Evolutionary conservation across 1,284 basidiomycete genomes (phyloP), one percentile per base, ranked within the genome.

Genomic region (Melanopsichium pennsylvanicum): DNA sequence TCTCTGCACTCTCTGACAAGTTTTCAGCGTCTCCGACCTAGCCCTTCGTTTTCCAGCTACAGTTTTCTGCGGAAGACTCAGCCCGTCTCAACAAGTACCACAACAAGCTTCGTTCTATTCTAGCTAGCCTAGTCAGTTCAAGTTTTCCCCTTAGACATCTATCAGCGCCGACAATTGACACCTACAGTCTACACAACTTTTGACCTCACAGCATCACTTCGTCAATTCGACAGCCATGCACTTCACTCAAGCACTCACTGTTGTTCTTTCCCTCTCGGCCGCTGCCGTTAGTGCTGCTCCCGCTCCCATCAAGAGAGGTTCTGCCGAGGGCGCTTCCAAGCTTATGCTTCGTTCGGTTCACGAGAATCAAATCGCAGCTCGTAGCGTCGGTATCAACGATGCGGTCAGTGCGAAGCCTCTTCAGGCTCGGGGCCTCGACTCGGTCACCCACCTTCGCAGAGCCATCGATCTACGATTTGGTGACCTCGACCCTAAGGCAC

Each of bases 201-300:
- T 33, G n/a, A 32, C n/a, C 23, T 16, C 34, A 32, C 15, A 21
- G 22, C 32, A 18, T 26, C 25, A 33, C 25, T 31, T 26, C 36
- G 16, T 18, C 41, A 33, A 23, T 26, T n/a, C 21, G 19, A 33
- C 54, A 38, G 39, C 46, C 22, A 72, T 73, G 68, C 47, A 71
- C 49, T 60, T 73, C 44, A 50, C 67, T 23, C 67, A 70, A 40
- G 68, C 63, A 41, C 68, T 73, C 19, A 60, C 66, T 21, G 38
- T 68, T 13, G 68, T 62, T 21, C 61, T 73, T 26, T 68, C 63
- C 27, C 50, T 73, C 25, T 70, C 67, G 59, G 62, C 63, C 35
- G 55, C 61, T 37, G 64, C 62, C 34, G 59, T 62, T 26, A 55
- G 46, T 27, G 68, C 68, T 12, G 55, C 61, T 18, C 59, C 68